Conservation (phyloP, 2,329 filamentous ascomycete genomes). For the Calonectria fujianensis region DNA sequence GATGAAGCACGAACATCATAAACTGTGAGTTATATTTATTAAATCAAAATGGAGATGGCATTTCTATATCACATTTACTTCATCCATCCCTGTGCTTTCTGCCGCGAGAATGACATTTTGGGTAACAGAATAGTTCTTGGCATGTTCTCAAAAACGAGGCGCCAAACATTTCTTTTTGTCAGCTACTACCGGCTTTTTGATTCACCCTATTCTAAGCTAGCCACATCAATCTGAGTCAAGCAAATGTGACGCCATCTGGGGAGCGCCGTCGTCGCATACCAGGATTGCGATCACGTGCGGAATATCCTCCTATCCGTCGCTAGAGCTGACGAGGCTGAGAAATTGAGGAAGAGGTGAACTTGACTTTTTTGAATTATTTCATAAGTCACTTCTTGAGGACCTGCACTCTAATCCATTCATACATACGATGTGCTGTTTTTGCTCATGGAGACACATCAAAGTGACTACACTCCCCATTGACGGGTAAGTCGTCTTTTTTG, state of each 20-base stretch:
- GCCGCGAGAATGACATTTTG: neutral
- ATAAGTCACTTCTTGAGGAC: neutral
- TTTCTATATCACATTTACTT: neutral
- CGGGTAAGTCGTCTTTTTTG: neutral
- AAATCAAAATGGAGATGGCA: neutral
- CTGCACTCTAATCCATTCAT: neutral
- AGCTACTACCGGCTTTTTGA: conserved; percentile 7
- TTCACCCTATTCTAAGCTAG: conserved; percentile 4
- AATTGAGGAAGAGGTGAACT: neutral
- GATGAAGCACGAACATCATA: neutral
- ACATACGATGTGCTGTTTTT: neutral
- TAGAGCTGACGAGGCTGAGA: neutral
- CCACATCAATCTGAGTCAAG: conserved; percentile 20
- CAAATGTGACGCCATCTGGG: conserved; percentile 31
- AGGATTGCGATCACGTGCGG: conserved; percentile 23
- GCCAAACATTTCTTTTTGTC: conserved; percentile 18
- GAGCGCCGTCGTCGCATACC: conserved; percentile 2
- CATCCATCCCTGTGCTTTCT: neutral
- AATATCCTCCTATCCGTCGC: neutral
- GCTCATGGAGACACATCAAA: no score
- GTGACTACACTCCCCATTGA: neutral
- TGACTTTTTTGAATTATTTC: neutral
- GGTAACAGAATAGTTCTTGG: conserved; percentile 1
- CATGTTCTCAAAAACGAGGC: conserved; percentile 3
- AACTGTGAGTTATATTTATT: neutral